Evolutionary conservation across 1,139 yeast genomes (phyloP).

Genomic region (Waltiozyma sp.): DNA sequence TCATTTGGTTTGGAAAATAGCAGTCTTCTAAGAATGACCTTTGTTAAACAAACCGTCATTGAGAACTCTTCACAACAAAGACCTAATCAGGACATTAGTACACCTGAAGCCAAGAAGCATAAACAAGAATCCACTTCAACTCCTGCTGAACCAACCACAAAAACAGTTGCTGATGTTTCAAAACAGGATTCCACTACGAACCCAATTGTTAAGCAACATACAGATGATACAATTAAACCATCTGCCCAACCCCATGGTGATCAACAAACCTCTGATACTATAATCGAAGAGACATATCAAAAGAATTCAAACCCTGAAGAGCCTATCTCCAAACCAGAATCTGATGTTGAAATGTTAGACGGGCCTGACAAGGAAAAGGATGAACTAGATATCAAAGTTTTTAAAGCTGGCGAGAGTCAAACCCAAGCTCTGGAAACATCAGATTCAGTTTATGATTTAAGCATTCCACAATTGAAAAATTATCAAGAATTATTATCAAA

Average conservation of each 20-base stretch:
- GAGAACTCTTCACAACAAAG: neutral
- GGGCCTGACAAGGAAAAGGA: neutral
- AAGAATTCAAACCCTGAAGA: no score
- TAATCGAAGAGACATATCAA: no score
- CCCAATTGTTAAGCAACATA: neutral
- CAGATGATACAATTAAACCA: neutral
- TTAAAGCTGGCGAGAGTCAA: conserved; percentile 9
- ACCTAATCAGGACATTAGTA: no score
- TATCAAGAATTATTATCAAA: conserved; percentile 38
- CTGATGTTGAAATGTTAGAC: neutral
- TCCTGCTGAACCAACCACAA: neutral
- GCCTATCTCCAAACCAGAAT: neutral
- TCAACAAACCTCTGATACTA: no score
- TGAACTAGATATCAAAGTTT: conserved; percentile 1
- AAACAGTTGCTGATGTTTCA: neutral
- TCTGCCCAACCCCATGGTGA: neutral
- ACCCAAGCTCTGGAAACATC: conserved; percentile 6
- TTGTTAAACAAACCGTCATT: neutral
- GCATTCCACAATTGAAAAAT: conserved; percentile 40
- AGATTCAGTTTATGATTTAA: conserved; percentile 30
- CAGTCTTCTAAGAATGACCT: conserved; percentile 14
- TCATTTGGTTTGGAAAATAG: conserved; percentile 16
- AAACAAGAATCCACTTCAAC: neutral
- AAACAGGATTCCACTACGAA: neutral
- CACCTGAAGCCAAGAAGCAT: neutral